Evolutionary conservation across 345 rosid species (phyloP), one percentile per base, ranked within the genome.

Genomic region (Hibiscus syriacus): DNA sequence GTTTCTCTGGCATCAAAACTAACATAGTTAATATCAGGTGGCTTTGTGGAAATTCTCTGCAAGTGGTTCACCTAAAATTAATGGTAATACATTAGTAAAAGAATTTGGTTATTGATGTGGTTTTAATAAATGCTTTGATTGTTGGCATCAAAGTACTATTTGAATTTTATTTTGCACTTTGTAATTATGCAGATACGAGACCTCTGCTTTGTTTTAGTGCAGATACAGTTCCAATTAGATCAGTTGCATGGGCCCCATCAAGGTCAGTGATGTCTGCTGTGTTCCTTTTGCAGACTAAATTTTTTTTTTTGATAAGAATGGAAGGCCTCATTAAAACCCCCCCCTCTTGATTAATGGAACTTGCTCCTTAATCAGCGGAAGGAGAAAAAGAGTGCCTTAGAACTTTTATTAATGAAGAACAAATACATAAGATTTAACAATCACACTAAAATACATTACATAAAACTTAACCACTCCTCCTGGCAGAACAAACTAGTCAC

Each of bases 21-120:
- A 41, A 75, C 11, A 6, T 58, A 39, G 41, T 54, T 49, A 54
- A n/a, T 36, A 49, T 77, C 85, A 91, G 99, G 92, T 94, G 83
- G 99, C 93, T 78, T 70, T 94, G 71, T 91, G 98, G 99, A 94
- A 91, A 77, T 94, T 91, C 76, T 78, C 81, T 78, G 71, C 70
- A 34, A 72, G 73, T 72, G 77, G 68, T 70, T 55, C 84, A 73
- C 74, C 78, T 17, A 82, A 77, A 80, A 96, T 96, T 94, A 81
- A 57, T 74, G 69, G 61, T 38, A 46, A 27, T 10, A 10, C 3
- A 32, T 54, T 8, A 16, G 50, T 8, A 48, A 36, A 27, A 57
- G 23, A n/a, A 26, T 45, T 27, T 26, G 22, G 36, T 45, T 26
- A 19, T 43, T 38, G 20, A 0, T 29, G 45, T 58, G 53, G 14